Evolutionary conservation across 164 flowering plant genomes (phyloP).

Genomic region (Liriodendron chinense): DNA sequence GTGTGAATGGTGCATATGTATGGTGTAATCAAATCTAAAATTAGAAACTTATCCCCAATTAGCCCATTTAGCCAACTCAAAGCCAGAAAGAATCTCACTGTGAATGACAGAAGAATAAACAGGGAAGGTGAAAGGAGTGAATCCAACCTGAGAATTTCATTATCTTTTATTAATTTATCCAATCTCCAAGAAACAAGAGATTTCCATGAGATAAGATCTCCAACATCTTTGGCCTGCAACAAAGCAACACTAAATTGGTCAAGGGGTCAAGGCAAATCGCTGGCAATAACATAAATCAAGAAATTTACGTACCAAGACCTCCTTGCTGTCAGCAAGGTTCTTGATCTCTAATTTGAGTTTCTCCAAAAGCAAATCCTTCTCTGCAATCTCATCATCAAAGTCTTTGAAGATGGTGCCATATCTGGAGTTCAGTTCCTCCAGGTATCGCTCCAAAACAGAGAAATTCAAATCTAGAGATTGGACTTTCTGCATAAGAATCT

Average conservation of each 20-base stretch:
- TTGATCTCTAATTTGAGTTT: conserved; percentile 50
- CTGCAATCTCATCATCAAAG: conserved; percentile 62
- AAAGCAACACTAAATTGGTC: conserved; percentile 9
- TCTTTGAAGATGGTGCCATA: conserved; percentile 74
- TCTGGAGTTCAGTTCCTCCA: conserved; percentile 76
- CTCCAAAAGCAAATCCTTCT: conserved; percentile 48
- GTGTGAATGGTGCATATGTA: no score
- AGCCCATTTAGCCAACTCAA: background rate
- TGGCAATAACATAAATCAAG: background rate
- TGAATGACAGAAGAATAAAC: background rate
- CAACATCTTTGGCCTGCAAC: conserved; percentile 67
- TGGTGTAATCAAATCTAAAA: no score
- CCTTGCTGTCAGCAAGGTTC: conserved; percentile 45
- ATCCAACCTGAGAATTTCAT: conserved; percentile 71
- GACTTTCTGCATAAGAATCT: conserved; percentile 92
- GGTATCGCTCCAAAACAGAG: conserved; percentile 74
- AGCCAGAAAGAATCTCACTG: background rate
- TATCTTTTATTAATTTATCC: conserved; percentile 52
- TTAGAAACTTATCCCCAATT: no score
- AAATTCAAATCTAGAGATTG: conserved; percentile 75
- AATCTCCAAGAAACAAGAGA: conserved; percentile 62
- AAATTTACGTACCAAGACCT: conserved; percentile 51
- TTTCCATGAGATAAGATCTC: conserved; percentile 71
- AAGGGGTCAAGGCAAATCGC: background rate
- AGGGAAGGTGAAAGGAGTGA: conserved; percentile 1